These are phyloP conservation scores for Teratosphaeria zuluensis DNA, from an alignment of 2,329 filamentous ascomycete genomes.

Conservation along the genomic window DNA sequence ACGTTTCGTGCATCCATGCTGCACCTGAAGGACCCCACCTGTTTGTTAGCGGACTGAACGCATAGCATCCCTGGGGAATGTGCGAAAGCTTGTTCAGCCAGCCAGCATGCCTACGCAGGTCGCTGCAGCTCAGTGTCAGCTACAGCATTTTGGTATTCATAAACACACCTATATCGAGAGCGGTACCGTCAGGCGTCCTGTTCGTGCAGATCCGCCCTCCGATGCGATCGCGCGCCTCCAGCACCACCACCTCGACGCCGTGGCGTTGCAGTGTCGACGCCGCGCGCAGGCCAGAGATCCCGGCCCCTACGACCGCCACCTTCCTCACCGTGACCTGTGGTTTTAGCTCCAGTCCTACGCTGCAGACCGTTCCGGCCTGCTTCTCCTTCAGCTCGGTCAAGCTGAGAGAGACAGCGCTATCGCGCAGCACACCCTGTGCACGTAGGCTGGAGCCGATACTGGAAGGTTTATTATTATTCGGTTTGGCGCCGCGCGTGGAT, in stretches of 20 bases:
- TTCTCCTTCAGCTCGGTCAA: neutral
- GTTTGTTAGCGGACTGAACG: neutral
- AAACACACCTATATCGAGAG: neutral
- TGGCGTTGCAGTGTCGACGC: neutral
- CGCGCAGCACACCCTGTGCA: neutral
- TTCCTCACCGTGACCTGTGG: neutral
- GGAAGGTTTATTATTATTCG: neutral
- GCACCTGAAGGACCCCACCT: conserved; percentile 23
- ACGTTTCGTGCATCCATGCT: conserved; percentile 39
- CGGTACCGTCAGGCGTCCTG: neutral
- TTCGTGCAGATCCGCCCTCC: conserved; percentile 13
- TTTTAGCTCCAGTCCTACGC: neutral
- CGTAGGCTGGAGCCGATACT: neutral
- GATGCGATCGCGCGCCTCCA: conserved; percentile 16
- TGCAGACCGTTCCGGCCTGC: neutral
- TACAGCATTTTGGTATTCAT: neutral
- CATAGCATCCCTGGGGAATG: conserved; percentile 1
- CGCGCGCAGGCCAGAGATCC: neutral
- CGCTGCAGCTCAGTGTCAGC: conserved; percentile 1
- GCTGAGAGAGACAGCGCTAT: neutral
- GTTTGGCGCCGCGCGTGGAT: neutral
- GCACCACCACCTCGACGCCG: conserved; percentile 4
- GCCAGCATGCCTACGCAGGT: neutral
- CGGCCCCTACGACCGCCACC: neutral
- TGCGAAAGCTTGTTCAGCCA: conserved; percentile 1